Evolutionary conservation across 2,329 filamentous ascomycete genomes (phyloP), one percentile per base, ranked within the genome.

Genomic region (Chalaropsis thielavioides): DNA sequence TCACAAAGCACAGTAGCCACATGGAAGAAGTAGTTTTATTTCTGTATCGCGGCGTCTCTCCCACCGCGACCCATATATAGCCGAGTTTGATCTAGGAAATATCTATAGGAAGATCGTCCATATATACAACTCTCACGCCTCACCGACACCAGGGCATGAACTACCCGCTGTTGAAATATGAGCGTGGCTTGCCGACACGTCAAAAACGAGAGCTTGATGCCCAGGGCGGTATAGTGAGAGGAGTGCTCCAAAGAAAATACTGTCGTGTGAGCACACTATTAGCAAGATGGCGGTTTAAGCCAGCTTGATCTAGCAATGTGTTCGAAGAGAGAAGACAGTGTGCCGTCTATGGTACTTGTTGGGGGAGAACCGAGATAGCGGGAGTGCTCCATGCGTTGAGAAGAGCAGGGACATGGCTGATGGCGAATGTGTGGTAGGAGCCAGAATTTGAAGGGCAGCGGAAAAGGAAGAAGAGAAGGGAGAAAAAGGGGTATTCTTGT

Each of bases 401-500:
- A 40, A 54, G 19, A 15, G 44, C 46, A 41, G 35, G 38, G 38
- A 46, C 64, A 62, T 54, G 43, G 44, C 27, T 60, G 24, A 60
- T 35, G 62, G 67, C 46, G 61, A 44, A 40, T 67, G 60, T 63
- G 51, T 65, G 62, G 59, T 56, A 62, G 38, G 60, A 31, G 38
- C 41, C 54, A 40, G 31, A 35, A 61, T 62, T 7, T 56, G 27
- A 44, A 46, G 27, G 17, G 31, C 46, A 24, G 22, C 40, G 22
- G 67, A 67, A 51, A 62, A 67, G 56, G 60, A 68, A 66, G 56
- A 60, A 49, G 49, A 19, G 51, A 54, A 63, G 60, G 31, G 22
- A 60, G 43, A 62, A 24, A 61, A 41, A 35, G n/a, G 38, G 41
- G 63, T 64, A 31, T 41, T 59, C 40, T 19, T 56, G 22, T 43